Evolutionary conservation across 345 rosid species (phyloP).

Genomic region (Balakata baccata): DNA sequence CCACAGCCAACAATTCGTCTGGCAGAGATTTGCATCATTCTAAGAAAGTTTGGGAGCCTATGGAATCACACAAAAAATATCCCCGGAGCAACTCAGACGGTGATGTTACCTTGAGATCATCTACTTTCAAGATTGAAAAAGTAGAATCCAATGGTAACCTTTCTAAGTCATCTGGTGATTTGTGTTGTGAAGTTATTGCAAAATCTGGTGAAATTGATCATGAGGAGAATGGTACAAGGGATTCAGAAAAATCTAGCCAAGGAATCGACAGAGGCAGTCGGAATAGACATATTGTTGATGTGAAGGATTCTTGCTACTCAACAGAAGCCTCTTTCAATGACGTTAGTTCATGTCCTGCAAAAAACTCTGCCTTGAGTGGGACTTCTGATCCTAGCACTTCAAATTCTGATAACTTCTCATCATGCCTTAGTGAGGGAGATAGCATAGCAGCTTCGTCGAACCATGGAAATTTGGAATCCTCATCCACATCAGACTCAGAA

Average conservation of each 20-base stretch:
- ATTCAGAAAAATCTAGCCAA: constrained; percentile 23
- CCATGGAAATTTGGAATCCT: constrained; percentile 61
- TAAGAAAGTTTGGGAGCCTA: constrained; percentile 79
- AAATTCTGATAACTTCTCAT: constrained; percentile 81
- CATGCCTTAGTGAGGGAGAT: constrained; percentile 85
- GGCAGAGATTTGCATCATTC: constrained; percentile 41
- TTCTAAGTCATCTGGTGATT: constrained; percentile 41
- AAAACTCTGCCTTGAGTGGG: constrained; percentile 23
- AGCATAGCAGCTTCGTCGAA: constrained; percentile 66
- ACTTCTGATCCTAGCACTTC: constrained; percentile 54
- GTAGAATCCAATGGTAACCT: constrained; percentile 28
- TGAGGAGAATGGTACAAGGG: constrained; percentile 23
- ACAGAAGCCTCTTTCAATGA: constrained; percentile 27
- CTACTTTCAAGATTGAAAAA: constrained; percentile 41
- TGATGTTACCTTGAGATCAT: constrained; percentile 50
- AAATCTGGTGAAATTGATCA: constrained; percentile 39
- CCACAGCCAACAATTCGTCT: constrained; percentile 34
- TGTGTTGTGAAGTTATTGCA: constrained; percentile 40
- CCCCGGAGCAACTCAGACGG: constrained; percentile 61
- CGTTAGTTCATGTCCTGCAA: constrained; percentile 29
- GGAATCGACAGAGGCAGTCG: constrained; percentile 36
- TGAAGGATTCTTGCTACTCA: constrained; percentile 31
- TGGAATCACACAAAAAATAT: constrained; percentile 61
- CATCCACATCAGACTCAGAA: constrained; percentile 84
- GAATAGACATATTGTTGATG: constrained; percentile 34